These are phyloP conservation scores for Vitis hybrid DNA, from an alignment of 177 flowering plant species.

Conservation along the genomic window DNA sequence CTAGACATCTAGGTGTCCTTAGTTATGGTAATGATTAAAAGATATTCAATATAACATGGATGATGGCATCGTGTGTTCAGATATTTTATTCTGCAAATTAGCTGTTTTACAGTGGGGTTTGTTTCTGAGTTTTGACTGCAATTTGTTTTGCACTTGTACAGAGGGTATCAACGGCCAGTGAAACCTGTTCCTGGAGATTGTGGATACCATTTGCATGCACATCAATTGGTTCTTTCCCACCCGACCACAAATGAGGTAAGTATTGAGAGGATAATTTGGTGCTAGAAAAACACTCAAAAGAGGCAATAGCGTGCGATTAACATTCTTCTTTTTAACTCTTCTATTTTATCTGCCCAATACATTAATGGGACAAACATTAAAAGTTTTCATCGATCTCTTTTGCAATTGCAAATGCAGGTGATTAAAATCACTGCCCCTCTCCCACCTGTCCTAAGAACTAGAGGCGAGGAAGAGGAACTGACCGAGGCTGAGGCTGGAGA, in stretches of 20 bases:
- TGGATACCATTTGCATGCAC: conserved; percentile 92
- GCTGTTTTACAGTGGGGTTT: too few relatives aligned
- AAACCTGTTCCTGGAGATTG: conserved; percentile 96
- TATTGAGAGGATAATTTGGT: background rate
- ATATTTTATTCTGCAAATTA: too few relatives aligned
- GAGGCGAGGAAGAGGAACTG: conserved; percentile 24
- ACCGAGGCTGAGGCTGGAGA: background rate
- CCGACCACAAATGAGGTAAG: conserved; percentile 72
- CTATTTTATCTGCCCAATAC: too few relatives aligned
- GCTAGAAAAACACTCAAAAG: too few relatives aligned
- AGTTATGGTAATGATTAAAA: too few relatives aligned
- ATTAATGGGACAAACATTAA: background rate
- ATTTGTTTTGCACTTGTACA: conserved; percentile 20
- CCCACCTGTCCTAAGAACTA: conserved; percentile 50
- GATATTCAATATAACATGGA: too few relatives aligned
- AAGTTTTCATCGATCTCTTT: background rate
- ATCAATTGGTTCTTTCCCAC: conserved; percentile 58
- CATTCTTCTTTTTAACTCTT: too few relatives aligned
- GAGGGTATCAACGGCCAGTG: conserved; percentile 73
- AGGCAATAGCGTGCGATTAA: too few relatives aligned
- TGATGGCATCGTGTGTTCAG: too few relatives aligned
- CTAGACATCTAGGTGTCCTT: too few relatives aligned
- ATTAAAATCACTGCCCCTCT: conserved; percentile 63
- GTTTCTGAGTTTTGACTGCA: too few relatives aligned
- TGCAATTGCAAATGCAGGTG: conserved; percentile 34